A percentile compares a stretch with the other conserved stretches of the same genome.
phyloP scores from a whole-genome alignment of 495 filamentous ascomycete genomes.

The Massariosphaeria phaeospora region DNA sequence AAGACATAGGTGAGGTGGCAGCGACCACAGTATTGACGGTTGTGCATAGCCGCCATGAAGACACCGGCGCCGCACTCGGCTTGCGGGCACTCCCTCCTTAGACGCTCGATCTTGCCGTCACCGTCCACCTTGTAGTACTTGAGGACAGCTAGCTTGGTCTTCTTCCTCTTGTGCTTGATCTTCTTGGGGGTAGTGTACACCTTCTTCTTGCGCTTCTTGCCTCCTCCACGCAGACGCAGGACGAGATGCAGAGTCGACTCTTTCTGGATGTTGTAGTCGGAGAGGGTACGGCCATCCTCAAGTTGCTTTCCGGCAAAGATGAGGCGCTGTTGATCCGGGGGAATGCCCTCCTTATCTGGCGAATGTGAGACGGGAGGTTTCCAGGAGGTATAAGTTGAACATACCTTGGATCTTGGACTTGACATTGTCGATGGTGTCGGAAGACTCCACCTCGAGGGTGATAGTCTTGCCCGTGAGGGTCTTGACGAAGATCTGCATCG shows the following conservation, averaged over 20 bases:
- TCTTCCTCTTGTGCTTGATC: conserved; percentile 99
- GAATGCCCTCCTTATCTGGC: conserved; percentile 98
- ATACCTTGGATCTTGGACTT: conserved; percentile 84
- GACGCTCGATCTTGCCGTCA: conserved; percentile 99
- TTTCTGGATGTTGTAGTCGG: conserved; percentile 99
- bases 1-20: conserved; percentile 99
- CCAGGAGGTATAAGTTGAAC: conserved; percentile 16
- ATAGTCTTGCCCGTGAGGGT: conserved; percentile 99
- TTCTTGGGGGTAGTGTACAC: conserved; percentile 99
- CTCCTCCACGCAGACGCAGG: conserved; percentile 93
- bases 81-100: conserved; percentile 91
- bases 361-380: neutral
- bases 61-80: conserved; percentile 97
- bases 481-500: conserved; percentile 99
- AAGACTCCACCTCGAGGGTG: conserved; percentile 99
- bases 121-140: conserved; percentile 99
- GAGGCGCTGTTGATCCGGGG: conserved; percentile 98
- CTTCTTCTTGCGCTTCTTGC: conserved; percentile 99
- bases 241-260: conserved; percentile 98
- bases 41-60: conserved; percentile 99
- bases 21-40: conserved; percentile 98
- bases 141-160: conserved; percentile 98
- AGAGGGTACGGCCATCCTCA: conserved; percentile 97
- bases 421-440: conserved; percentile 99
- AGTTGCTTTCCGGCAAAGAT: conserved; percentile 99